Evolutionary conservation across 352 stramenopile species (phyloP).

Genomic region (Phytophthora hibernalis): DNA sequence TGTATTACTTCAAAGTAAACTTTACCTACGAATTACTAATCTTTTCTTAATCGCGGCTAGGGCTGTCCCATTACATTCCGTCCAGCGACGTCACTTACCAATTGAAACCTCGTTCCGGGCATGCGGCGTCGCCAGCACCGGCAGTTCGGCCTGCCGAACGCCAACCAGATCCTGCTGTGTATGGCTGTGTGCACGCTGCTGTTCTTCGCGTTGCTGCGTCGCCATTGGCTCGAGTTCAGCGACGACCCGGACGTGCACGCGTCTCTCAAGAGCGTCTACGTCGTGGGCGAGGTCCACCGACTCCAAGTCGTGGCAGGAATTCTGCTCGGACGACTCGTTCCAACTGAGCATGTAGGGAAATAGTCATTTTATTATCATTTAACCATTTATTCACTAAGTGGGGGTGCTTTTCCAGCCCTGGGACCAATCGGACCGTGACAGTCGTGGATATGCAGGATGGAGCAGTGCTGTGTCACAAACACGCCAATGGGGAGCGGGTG

Average conservation of each 20-base stretch:
- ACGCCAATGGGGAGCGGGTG: slow-evolving; percentile 36
- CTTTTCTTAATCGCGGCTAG: slow-evolving; percentile 7
- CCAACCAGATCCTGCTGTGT: slow-evolving; percentile 85
- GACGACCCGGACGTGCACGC: slow-evolving; percentile 54
- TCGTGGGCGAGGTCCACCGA: slow-evolving; percentile 46
- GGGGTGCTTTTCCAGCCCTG: slow-evolving; percentile 24
- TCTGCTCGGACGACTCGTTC: slow-evolving; percentile 51
- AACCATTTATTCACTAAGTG: not conserved
- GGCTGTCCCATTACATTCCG: not conserved
- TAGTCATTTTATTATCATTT: not conserved
- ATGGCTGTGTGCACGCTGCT: slow-evolving; percentile 60
- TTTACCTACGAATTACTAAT: slow-evolving; percentile 11
- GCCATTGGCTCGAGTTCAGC: slow-evolving; percentile 66
- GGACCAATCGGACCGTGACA: slow-evolving; percentile 35
- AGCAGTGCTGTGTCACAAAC: slow-evolving; percentile 44
- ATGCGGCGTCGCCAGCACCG: slow-evolving; percentile 63
- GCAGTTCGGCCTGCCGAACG: slow-evolving; percentile 82
- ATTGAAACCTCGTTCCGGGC: slow-evolving; percentile 16
- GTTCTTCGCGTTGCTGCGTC: slow-evolving; percentile 69
- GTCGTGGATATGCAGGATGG: slow-evolving; percentile 43
- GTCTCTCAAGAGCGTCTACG: slow-evolving; percentile 62
- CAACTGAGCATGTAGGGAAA: slow-evolving; percentile 26
- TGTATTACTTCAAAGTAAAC: too few species aligned
- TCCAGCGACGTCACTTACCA: slow-evolving; percentile 20
- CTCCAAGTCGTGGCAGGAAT: slow-evolving; percentile 58